A percentile compares a stretch with the other conserved stretches of the same genome.
Evolutionary conservation across 2,329 filamentous ascomycete species (phyloP).

Genomic region (Xylariaceae sp.): DNA sequence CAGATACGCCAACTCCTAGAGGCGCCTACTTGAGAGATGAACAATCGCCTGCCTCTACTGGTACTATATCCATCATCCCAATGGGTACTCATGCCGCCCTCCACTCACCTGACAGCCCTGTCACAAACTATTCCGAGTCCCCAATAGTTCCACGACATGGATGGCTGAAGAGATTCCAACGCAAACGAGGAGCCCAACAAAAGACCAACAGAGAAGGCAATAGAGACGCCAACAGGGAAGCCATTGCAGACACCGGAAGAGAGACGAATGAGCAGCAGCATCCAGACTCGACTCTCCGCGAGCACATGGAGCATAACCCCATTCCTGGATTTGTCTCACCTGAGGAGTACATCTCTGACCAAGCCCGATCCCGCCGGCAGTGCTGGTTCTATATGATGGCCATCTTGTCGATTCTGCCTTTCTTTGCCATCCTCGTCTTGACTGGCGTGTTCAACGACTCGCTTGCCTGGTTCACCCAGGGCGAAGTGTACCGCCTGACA

Average conservation of each 20-base stretch:
- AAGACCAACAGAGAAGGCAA: too few relatives aligned
- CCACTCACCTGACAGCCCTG: too few relatives aligned
- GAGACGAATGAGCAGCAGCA: neutral
- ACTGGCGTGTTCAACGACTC: constrained; percentile 36
- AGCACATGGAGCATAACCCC: neutral
- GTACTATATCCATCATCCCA: too few relatives aligned
- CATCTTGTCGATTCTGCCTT: constrained; percentile 36
- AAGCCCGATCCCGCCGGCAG: constrained; percentile 24
- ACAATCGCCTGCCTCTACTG: too few relatives aligned
- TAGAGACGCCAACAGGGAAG: neutral
- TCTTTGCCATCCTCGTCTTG: constrained; percentile 37
- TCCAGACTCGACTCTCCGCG: constrained; percentile 1
- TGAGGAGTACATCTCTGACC: constrained; percentile 14
- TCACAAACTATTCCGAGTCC: neutral
- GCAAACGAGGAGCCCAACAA: too few relatives aligned
- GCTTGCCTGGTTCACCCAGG: constrained; percentile 41
- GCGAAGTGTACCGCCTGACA: constrained; percentile 34
- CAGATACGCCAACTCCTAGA: too few relatives aligned
- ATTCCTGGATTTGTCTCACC: constrained; percentile 3
- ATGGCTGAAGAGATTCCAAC: neutral
- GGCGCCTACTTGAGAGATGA: too few relatives aligned
- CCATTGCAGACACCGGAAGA: neutral
- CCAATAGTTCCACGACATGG: neutral
- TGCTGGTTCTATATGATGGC: constrained; percentile 32
- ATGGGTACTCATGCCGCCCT: too few relatives aligned